phyloP scores from a whole-genome alignment of 306 rosid genomes.

The Arachis stenosperma region DNA sequence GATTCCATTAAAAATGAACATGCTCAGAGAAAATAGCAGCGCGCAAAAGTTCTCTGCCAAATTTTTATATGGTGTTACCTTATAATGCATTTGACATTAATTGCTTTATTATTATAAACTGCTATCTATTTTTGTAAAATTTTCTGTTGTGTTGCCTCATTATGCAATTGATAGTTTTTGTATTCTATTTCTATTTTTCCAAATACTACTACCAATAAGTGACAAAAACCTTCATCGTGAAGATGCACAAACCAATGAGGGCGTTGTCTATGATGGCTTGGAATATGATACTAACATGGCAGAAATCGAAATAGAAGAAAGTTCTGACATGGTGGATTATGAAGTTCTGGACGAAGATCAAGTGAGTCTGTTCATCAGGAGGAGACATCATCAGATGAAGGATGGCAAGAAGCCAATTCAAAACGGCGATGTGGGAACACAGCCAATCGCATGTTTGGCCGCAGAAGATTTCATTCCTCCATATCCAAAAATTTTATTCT shows the following conservation, averaged over 20 bases:
- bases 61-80: background rate
- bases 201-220: slow-evolving; percentile 58
- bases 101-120: no score
- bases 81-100: background rate
- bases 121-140: no score
- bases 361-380: slow-evolving; percentile 45
- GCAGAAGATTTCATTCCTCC: slow-evolving; percentile 55
- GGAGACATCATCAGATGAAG: slow-evolving; percentile 76
- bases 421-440: slow-evolving; percentile 73
- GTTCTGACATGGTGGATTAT: slow-evolving; percentile 37
- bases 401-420: slow-evolving; percentile 95
- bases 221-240: slow-evolving; percentile 48
- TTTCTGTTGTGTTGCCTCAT: background rate
- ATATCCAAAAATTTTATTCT: no score
- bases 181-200: slow-evolving; percentile 42
- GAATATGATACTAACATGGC: slow-evolving; percentile 38
- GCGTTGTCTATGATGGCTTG: slow-evolving; percentile 41
- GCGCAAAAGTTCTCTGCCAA: slow-evolving; percentile 61
- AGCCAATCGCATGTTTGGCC: slow-evolving; percentile 54
- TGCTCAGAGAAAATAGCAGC: slow-evolving; percentile 73
- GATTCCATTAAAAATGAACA: slow-evolving; percentile 61
- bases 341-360: slow-evolving; percentile 50
- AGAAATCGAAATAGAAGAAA: slow-evolving; percentile 44
- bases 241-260: slow-evolving; percentile 43
- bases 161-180: slow-evolving; percentile 28